These are phyloP conservation scores for Galeopsis tetrahit DNA, from an alignment of 257 asterid genomes.

Conservation along the genomic window DNA sequence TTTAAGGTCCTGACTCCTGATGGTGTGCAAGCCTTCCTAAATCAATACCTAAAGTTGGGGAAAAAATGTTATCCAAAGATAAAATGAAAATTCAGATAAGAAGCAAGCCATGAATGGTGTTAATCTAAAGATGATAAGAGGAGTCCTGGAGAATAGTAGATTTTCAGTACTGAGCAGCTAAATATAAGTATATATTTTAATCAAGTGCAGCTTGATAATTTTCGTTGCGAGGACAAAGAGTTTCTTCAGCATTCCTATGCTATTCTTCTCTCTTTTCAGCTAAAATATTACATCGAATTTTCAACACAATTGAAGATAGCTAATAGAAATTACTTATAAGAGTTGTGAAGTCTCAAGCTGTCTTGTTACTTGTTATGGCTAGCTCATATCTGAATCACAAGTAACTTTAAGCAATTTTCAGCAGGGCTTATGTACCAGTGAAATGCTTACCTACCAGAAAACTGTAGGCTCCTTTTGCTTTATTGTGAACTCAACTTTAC, in stretches of 20 bases:
- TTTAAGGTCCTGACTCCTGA: background rate
- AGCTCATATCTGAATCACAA: constrained; percentile 13
- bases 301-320: background rate
- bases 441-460: background rate
- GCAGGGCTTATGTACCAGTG: background rate
- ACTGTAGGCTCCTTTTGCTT: constrained; percentile 3
- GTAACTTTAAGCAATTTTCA: constrained; percentile 17
- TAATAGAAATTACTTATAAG: background rate
- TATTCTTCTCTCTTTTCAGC: constrained; percentile 15
- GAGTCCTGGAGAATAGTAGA: background rate
- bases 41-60: background rate
- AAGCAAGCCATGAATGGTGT: background rate
- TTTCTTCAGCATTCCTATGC: background rate
- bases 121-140: constrained; percentile 13
- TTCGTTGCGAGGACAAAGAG: background rate
- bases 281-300: background rate
- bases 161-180: background rate
- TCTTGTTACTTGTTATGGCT: constrained; percentile 18
- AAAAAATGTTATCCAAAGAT: background rate
- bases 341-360: constrained; percentile 4
- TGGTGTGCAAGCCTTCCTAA: constrained; percentile 12
- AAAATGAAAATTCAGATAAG: background rate
- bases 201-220: constrained; percentile 16
- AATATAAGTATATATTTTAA: background rate
- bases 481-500: background rate